Evolutionary conservation across 2,329 filamentous ascomycete genomes (phyloP).

Genomic region (Eurotiales sp.): DNA sequence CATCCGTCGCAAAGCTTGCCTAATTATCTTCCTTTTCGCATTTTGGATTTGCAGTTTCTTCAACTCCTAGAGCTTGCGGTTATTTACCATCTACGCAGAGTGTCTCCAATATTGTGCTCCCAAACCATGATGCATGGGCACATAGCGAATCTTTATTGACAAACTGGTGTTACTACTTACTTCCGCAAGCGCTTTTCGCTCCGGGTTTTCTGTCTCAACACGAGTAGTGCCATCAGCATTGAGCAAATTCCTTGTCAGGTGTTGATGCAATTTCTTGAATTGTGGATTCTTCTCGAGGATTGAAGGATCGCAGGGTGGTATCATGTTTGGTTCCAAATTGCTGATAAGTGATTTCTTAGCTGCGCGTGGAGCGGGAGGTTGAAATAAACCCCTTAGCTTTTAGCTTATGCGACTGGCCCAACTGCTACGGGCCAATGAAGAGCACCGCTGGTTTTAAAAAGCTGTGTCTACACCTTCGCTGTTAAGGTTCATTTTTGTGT

Average conservation of each 20-base stretch:
- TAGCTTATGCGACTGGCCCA: neutral
- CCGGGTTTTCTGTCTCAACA: conserved; percentile 27
- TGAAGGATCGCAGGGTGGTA: conserved; percentile 38
- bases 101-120: no score
- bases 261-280: conserved; percentile 40
- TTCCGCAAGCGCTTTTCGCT: conserved; percentile 27
- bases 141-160: no score
- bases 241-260: conserved; percentile 35
- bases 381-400: neutral
- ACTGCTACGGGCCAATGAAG: neutral
- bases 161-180: conserved; percentile 24
- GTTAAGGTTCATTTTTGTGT: no score
- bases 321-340: conserved; percentile 34
- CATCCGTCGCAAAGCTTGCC: conserved; percentile 27
- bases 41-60: conserved; percentile 29
- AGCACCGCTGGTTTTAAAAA: neutral
- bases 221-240: conserved; percentile 40
- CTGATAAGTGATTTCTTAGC: neutral
- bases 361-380: neutral
- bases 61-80: no score
- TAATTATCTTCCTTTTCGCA: conserved; percentile 32
- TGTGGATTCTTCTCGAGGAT: conserved; percentile 39
- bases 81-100: no score
- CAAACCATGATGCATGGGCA: no score
- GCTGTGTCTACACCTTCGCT: neutral